Percentiles rank a stretch among this genome's conserved stretches.
Conservation (phyloP, 2,329 filamentous ascomycete genomes). For the Fusarium sublunatum region DNA sequence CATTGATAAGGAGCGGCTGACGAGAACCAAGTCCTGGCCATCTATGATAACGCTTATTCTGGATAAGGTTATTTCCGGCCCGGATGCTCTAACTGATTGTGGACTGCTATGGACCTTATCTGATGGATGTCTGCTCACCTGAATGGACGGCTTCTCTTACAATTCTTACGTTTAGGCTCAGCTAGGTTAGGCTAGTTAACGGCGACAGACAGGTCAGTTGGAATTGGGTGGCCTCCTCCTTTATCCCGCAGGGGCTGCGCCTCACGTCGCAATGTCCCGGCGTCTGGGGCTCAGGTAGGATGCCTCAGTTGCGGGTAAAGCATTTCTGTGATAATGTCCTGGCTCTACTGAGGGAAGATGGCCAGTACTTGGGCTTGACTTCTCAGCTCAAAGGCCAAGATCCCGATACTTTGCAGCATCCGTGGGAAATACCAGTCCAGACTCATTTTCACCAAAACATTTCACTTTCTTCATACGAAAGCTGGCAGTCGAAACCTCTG, state of each 20-base stretch:
- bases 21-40: background rate
- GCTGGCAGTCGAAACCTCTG: too few relatives aligned
- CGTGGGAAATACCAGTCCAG: too few relatives aligned
- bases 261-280: background rate
- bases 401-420: too few relatives aligned
- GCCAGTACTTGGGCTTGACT: too few relatives aligned
- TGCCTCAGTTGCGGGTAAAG: too few relatives aligned
- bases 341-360: too few relatives aligned
- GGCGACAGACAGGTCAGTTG: background rate
- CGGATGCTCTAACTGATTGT: background rate
- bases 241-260: background rate
- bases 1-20: background rate
- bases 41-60: background rate
- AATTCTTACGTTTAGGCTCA: too few relatives aligned
- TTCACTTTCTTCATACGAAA: too few relatives aligned
- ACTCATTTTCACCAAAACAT: too few relatives aligned
- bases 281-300: background rate
- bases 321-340: too few relatives aligned
- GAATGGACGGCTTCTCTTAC: background rate
- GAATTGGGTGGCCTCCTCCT: background rate
- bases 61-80: background rate
- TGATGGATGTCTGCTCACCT: background rate
- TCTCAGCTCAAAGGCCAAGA: too few relatives aligned
- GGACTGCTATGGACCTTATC: background rate
- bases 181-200: background rate